These are phyloP conservation scores for Penicillium sp. DNA, from an alignment of 2,329 filamentous ascomycete genomes.

Conservation along the genomic window DNA sequence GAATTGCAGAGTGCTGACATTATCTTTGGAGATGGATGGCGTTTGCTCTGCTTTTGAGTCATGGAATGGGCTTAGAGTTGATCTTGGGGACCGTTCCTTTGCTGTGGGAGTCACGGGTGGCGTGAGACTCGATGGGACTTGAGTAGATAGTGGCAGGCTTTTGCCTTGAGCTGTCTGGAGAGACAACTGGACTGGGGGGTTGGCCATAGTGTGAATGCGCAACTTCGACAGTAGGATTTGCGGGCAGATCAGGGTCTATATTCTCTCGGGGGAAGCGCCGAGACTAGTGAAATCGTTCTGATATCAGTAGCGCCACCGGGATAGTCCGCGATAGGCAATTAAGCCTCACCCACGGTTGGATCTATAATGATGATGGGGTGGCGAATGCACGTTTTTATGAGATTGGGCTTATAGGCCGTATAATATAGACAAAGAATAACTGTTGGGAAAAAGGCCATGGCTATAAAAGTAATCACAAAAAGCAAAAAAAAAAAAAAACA, in stretches of 20 bases:
- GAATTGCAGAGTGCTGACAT: slow-evolving; percentile 27
- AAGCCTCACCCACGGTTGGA: slow-evolving; percentile 5
- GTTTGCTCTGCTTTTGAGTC: slow-evolving; percentile 1
- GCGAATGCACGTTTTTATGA: background rate
- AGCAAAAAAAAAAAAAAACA: slow-evolving; percentile 8
- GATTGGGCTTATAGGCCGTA: background rate
- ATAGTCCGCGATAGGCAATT: slow-evolving; percentile 1
- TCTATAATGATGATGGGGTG: background rate
- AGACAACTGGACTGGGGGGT: slow-evolving; percentile 29
- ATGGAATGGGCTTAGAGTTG: slow-evolving; percentile 9
- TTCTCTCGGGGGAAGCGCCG: background rate
- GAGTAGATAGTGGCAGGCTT: slow-evolving; percentile 8
- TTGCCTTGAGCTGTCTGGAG: slow-evolving; percentile 25
- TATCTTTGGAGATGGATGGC: slow-evolving; percentile 4
- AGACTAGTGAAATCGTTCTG: slow-evolving; percentile 4
- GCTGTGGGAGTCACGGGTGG: slow-evolving; percentile 39
- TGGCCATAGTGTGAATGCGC: slow-evolving; percentile 1
- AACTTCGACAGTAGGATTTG: background rate
- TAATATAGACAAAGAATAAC: background rate
- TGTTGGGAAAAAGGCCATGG: background rate
- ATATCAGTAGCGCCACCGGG: slow-evolving; percentile 21
- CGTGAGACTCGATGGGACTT: slow-evolving; percentile 29
- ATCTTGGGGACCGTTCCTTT: slow-evolving; percentile 15
- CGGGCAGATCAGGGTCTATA: slow-evolving; percentile 1
- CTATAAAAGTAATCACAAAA: slow-evolving; percentile 7